Conservation (phyloP, 176 grass and related monocot genomes). For the Carex littledalei region DNA sequence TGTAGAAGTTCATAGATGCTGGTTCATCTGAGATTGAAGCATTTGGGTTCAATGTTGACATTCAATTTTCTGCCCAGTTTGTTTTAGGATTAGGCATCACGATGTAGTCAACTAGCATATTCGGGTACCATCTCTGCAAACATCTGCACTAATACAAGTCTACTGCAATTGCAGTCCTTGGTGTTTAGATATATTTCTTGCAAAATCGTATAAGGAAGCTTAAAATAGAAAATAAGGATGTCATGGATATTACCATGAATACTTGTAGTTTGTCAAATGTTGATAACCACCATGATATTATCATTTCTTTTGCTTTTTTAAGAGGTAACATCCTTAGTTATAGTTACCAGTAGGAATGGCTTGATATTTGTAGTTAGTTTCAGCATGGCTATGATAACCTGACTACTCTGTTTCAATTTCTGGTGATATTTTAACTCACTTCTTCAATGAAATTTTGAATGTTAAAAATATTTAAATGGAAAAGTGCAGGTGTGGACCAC, state of each 20-base stretch:
- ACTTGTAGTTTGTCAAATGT: neutral
- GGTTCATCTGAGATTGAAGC: neutral
- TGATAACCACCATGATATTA: neutral
- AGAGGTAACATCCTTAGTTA: neutral
- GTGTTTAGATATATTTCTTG: neutral
- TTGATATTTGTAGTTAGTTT: neutral
- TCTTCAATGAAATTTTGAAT: neutral
- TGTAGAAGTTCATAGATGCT: neutral
- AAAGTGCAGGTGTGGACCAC: slow-evolving; percentile 86
- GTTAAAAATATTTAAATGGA: neutral
- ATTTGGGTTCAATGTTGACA: neutral
- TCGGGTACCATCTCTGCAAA: neutral
- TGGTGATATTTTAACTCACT: neutral
- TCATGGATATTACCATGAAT: neutral
- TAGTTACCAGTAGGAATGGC: neutral
- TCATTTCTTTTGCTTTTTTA: neutral
- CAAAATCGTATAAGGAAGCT: neutral
- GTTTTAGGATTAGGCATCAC: neutral
- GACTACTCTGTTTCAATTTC: neutral
- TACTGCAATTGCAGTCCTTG: neutral
- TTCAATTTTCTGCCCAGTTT: neutral
- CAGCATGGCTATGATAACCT: neutral
- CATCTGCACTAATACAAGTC: neutral
- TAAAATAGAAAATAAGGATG: neutral
- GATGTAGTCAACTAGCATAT: neutral